A percentile compares a stretch with the other conserved stretches of the same genome.
Conservation (phyloP, 2,329 filamentous ascomycete species). For the Ceratocystis smalleyi region DNA sequence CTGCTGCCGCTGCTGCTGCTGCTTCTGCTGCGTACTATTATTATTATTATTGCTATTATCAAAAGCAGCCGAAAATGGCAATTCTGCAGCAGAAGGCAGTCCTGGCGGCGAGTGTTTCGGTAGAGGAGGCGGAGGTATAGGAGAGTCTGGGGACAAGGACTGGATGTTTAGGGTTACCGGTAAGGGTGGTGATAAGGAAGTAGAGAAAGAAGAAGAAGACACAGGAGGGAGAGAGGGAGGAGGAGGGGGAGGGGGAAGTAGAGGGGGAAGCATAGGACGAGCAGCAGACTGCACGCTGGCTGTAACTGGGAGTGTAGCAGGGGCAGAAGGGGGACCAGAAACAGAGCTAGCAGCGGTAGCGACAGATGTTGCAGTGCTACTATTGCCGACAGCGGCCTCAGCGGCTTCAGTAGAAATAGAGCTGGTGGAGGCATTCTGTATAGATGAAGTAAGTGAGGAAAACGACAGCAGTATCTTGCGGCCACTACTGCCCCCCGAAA, state of each 20-base stretch:
- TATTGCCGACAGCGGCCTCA: neutral
- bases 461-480: neutral
- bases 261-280: neutral
- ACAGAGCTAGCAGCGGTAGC: neutral
- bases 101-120: conserved; percentile 1
- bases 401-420: neutral
- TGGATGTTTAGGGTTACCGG: neutral
- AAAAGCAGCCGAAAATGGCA: neutral
- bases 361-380: neutral
- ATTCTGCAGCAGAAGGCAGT: neutral
- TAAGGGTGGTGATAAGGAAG: neutral
- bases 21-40: neutral
- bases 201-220: neutral
- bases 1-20: too few relatives aligned
- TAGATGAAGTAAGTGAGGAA: neutral
- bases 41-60: neutral
- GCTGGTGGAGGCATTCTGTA: neutral
- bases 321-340: neutral
- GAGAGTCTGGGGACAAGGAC: neutral
- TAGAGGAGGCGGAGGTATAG: neutral
- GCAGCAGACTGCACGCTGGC: neutral
- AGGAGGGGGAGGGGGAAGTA: neutral
- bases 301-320: neutral
- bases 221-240: neutral
- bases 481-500: neutral